Evolutionary conservation across 176 grass and related monocot genomes (phyloP).

Genomic region (Elaeis guineensis): DNA sequence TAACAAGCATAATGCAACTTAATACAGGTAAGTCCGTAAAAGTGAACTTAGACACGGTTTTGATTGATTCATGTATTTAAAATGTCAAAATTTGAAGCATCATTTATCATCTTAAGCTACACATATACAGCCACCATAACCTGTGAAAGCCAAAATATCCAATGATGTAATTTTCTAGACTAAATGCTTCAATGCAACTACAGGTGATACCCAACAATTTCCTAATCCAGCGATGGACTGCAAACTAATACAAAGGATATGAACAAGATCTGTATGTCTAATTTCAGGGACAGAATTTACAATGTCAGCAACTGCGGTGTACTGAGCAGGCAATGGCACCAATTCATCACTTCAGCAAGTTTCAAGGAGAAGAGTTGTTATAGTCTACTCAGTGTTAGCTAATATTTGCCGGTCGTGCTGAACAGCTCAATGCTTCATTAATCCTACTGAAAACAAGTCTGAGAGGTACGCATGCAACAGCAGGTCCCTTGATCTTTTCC

Average conservation of each 20-base stretch:
- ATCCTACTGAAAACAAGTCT: slow-evolving; percentile 98
- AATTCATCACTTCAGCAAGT: background rate
- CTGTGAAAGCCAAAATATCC: background rate
- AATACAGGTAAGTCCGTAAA: too few relatives aligned
- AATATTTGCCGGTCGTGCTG: slow-evolving; percentile 45
- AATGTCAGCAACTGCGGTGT: background rate
- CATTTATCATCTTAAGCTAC: background rate
- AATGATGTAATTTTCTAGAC: too few relatives aligned
- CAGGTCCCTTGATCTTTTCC: slow-evolving; percentile 44
- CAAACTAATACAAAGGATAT: background rate
- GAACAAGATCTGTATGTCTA: background rate
- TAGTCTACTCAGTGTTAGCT: slow-evolving; percentile 1
- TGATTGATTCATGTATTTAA: too few relatives aligned
- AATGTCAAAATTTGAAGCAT: slow-evolving; percentile 13
- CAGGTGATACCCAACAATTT: background rate
- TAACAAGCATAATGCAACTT: too few relatives aligned
- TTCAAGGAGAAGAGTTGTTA: too few relatives aligned
- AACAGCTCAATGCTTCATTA: slow-evolving; percentile 74
- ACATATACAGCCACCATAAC: slow-evolving; percentile 4
- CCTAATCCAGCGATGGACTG: background rate
- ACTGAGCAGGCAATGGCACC: background rate
- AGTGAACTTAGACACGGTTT: too few relatives aligned
- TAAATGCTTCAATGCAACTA: slow-evolving; percentile 1
- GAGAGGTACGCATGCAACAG: slow-evolving; percentile 69
- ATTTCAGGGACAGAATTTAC: slow-evolving; percentile 1